phyloP scores from a whole-genome alignment of 345 rosid species.

The Camelina neglecta region DNA sequence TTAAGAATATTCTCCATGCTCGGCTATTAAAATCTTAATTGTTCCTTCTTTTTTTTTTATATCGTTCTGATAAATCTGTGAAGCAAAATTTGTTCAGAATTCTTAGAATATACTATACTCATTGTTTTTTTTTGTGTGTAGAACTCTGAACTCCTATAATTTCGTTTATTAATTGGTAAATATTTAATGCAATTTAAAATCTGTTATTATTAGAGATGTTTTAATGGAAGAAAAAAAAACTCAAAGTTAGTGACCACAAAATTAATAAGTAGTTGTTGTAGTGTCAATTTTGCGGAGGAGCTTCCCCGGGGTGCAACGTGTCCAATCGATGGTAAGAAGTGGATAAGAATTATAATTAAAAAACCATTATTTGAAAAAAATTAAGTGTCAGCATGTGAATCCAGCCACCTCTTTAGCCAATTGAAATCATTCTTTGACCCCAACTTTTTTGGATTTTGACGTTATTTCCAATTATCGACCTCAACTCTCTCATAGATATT shows the following conservation, averaged over 20 bases:
- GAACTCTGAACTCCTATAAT: not conserved
- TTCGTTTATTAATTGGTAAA: not conserved
- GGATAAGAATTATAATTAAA: constrained; percentile 20
- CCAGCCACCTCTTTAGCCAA: constrained; percentile 33
- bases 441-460: constrained; percentile 18
- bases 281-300: constrained; percentile 40
- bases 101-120: no score
- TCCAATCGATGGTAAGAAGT: not conserved
- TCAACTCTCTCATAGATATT: not conserved
- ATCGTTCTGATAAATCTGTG: not conserved
- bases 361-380: not conserved
- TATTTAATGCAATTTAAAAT: not conserved
- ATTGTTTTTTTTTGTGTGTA: no score
- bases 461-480: constrained; percentile 27
- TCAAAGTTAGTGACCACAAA: constrained; percentile 23
- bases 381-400: constrained; percentile 37
- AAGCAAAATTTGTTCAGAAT: not conserved
- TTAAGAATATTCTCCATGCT: not conserved
- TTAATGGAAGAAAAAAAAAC: not conserved
- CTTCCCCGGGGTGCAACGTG: constrained; percentile 42
- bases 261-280: constrained; percentile 30
- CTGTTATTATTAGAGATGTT: not conserved
- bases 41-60: not conserved
- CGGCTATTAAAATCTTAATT: not conserved
- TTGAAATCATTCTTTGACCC: constrained; percentile 30